These are phyloP conservation scores for Penicillium alfredii DNA, from an alignment of 495 filamentous ascomycete species.

Conservation along the genomic window DNA sequence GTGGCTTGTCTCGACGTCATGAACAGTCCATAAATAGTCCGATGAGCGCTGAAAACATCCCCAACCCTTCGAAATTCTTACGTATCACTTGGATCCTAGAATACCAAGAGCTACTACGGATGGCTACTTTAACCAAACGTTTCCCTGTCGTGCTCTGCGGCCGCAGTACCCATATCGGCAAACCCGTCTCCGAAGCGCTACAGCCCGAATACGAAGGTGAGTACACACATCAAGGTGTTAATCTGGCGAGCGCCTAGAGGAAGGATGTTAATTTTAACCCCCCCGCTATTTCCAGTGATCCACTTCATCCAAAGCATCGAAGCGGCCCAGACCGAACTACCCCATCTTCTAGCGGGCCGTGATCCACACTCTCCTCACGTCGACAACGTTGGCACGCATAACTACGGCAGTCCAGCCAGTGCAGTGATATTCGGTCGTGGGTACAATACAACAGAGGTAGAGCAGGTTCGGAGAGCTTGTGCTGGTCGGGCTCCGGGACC, in stretches of 20 bases:
- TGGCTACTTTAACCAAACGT: constrained; percentile 5
- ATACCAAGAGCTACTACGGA: background rate
- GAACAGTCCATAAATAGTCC: too few species aligned
- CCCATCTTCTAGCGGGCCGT: constrained; percentile 21
- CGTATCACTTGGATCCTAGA: too few species aligned
- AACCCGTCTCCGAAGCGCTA: constrained; percentile 18
- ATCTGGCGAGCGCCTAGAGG: too few species aligned
- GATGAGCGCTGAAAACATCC: too few species aligned
- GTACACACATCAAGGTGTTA: constrained; percentile 6
- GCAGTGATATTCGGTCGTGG: constrained; percentile 32
- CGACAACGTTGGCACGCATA: constrained; percentile 24
- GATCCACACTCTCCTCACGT: constrained; percentile 15
- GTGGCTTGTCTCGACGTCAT: too few species aligned
- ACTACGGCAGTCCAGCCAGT: constrained; percentile 23
- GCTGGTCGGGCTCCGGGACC: constrained; percentile 5
- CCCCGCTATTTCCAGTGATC: constrained; percentile 13
- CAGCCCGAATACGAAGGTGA: constrained; percentile 28
- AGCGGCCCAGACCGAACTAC: constrained; percentile 19
- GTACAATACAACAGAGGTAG: constrained; percentile 14
- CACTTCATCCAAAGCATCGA: constrained; percentile 22
- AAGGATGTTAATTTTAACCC: background rate
- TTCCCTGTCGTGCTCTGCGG: constrained; percentile 21
- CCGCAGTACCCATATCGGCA: constrained; percentile 20
- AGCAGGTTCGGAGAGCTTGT: constrained; percentile 5
- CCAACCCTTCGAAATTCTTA: too few species aligned